A percentile compares a stretch with the other conserved stretches of the same genome.
These are phyloP conservation scores for Xylariales sp. DNA, from an alignment of 2,329 filamentous ascomycete species.

Conservation along the genomic window DNA sequence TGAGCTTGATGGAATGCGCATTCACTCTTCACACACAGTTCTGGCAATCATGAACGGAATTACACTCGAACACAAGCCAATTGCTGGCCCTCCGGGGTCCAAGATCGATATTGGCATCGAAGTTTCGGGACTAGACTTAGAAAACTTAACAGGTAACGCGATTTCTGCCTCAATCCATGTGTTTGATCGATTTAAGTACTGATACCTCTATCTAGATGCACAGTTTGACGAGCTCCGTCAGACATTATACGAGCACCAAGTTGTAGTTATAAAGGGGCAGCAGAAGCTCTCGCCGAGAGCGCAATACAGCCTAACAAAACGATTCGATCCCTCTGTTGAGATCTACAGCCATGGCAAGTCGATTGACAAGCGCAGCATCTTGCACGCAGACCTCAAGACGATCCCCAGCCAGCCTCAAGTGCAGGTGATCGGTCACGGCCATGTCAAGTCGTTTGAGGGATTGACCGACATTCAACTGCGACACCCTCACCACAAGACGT, in stretches of 20 bases:
- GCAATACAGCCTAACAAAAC: slow-evolving; percentile 68
- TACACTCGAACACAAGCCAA: slow-evolving; percentile 19
- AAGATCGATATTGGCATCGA: slow-evolving; percentile 56
- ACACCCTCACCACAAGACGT: slow-evolving; percentile 74
- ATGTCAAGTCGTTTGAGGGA: slow-evolving; percentile 65
- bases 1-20: no score
- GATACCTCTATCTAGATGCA: slow-evolving; percentile 44
- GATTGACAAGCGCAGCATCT: slow-evolving; percentile 60
- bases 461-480: slow-evolving; percentile 62
- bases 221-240: slow-evolving; percentile 61
- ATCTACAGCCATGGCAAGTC: slow-evolving; percentile 77
- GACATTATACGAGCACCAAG: slow-evolving; percentile 63
- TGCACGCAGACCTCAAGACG: slow-evolving; percentile 77
- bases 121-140: slow-evolving; percentile 53
- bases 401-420: slow-evolving; percentile 75
- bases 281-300: slow-evolving; percentile 59
- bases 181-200: no score
- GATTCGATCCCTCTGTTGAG: slow-evolving; percentile 62
- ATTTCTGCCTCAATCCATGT: background rate
- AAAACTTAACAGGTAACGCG: slow-evolving; percentile 55
- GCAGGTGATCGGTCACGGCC: slow-evolving; percentile 75
- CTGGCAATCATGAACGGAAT: no score
- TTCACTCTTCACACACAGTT: no score
- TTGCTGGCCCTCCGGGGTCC: slow-evolving; percentile 28
- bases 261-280: slow-evolving; percentile 69